Conservation (phyloP, 129 eudicot genomes). For the Erigeron canadensis region DNA sequence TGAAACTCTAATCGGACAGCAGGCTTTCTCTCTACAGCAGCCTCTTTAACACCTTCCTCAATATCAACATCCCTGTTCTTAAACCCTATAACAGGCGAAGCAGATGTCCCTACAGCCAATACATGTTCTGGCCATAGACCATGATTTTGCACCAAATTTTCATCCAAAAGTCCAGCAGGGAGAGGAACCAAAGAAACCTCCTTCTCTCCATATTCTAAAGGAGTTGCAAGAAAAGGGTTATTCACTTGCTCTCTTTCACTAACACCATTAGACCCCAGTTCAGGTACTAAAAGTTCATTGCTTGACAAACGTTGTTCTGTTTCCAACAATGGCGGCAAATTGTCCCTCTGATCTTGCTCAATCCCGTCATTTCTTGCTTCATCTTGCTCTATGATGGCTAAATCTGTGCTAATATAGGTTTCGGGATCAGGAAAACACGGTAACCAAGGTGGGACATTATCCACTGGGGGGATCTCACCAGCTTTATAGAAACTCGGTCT, state of each 20-base stretch:
- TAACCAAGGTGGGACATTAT: constrained; percentile 72
- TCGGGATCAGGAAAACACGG: constrained; percentile 65
- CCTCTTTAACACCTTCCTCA: constrained; percentile 31
- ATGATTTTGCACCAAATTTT: constrained; percentile 22
- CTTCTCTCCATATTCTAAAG: constrained; percentile 52
- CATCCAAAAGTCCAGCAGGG: constrained; percentile 53
- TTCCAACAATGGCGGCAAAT: constrained; percentile 22
- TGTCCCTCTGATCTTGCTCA: constrained; percentile 31
- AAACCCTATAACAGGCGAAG: constrained; percentile 31
- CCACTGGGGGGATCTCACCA: constrained; percentile 48
- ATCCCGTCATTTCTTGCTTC: constrained; percentile 15
- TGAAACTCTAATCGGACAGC: constrained; percentile 47
- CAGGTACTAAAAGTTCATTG: constrained; percentile 50
- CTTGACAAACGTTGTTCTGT: constrained; percentile 34
- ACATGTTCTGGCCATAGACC: constrained; percentile 38
- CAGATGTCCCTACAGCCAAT: constrained; percentile 36
- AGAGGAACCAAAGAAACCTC: constrained; percentile 47
- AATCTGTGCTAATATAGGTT: constrained; percentile 19
- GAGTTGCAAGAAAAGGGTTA: constrained; percentile 63
- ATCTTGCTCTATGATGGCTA: constrained; percentile 17
- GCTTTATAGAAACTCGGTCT: constrained; percentile 41
- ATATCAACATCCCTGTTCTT: constrained; percentile 28
- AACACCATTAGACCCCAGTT: constrained; percentile 29
- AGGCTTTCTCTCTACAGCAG: constrained; percentile 35
- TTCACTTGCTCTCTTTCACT: constrained; percentile 32